Evolutionary conservation across 371 early-diverging fungal genomes (phyloP), one percentile per base, ranked within the genome.

Genomic region (Rhizomucor pusillus): DNA sequence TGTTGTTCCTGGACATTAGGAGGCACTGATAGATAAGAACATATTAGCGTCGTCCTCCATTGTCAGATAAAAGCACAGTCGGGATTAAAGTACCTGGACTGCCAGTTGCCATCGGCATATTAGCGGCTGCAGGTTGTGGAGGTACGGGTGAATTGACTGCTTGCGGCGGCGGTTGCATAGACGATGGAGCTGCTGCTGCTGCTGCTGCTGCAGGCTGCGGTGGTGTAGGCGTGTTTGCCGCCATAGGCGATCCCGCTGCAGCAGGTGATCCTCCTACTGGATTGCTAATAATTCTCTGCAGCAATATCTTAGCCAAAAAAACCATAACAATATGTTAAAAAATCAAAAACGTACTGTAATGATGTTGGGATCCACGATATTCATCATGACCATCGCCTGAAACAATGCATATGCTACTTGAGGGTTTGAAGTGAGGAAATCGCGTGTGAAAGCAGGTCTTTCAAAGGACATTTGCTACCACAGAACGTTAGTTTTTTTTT

Each of bases 351-450:
- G 48, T 75, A 88, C 90, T 77, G 89, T 89, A 50, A 91, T 69
- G 24, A 86, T 75, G 25, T 71, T 73, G n/a, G 84, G 83, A 65
- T 93, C 94, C 16, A 94, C 87, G 33, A 93, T 71, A 50, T 90
- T 88, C 86, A 90, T 84, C 66, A 87, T 84, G 7, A 91, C 56
- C 75, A 94, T 79, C 9, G 89, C 85, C 61, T 94, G 93, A 63
- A 94, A 91, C 23, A 94, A 67, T 3, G 92, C 92, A 71, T 92
- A 93, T 14, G 91, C 80, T 1, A 94, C 77, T 56, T 90, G 92
- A 34, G 95, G 96, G 59, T 94, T 91, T 20, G 79, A 60, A 13
- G 70, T 63, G 34, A 95, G 65, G 34, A 94, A 73, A 1, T 82
- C 71, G 36, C 82, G 79, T 5, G 89, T 87, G 43, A 87, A 82